Evolutionary conservation across 495 filamentous ascomycete genomes (phyloP), one percentile per base, ranked within the genome.

Genomic region (Neurospora tetraspora): DNA sequence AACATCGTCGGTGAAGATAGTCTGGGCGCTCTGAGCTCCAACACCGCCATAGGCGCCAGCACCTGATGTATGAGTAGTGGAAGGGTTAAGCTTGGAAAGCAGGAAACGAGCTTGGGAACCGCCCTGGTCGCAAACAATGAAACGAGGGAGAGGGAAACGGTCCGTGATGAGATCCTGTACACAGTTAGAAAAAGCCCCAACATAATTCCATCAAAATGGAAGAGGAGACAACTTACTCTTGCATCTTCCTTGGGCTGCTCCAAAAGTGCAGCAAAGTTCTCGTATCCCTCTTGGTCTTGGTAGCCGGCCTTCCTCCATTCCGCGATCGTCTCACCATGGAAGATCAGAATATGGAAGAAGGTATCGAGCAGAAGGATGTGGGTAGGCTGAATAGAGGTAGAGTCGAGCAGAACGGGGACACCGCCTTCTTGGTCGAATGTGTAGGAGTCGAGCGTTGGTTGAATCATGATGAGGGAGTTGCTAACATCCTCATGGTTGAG

Each of bases 301-400:
- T 98, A 99, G 3, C 96, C 96, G 18, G 94, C 94, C 83, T 99
- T 98, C 76, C 94, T 91, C 96, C 96, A 99, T 79, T 98, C 94
- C 1, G 96, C 96, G 80, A 98, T 92, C 4, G 94, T 98, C 84
- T 98, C 96, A 69, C 96, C 96, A 78, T 98, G 93, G 88, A 98
- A 98, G 75, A 99, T 99, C 70, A 99, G 89, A 73, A 99, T 98
- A 80, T 98, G 96, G 90, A 99, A 99, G 86, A 98, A 99, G 18
- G 94, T 98, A 77, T 99, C 96, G 43, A 99, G 89, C 14, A 99
- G 89, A 68, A 99, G 89, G 74, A 98, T 94, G 74, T 97, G 95
- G 27, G 93, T 91, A 16, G 94, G 92, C 76, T 98, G 95, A 77
- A 99, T 98, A 27, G 93, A 96, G 45, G 94, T 94, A 20, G 96